These are phyloP conservation scores for Magnaporthiopsis incrustans DNA, from an alignment of 2,329 filamentous ascomycete genomes.

Conservation along the genomic window DNA sequence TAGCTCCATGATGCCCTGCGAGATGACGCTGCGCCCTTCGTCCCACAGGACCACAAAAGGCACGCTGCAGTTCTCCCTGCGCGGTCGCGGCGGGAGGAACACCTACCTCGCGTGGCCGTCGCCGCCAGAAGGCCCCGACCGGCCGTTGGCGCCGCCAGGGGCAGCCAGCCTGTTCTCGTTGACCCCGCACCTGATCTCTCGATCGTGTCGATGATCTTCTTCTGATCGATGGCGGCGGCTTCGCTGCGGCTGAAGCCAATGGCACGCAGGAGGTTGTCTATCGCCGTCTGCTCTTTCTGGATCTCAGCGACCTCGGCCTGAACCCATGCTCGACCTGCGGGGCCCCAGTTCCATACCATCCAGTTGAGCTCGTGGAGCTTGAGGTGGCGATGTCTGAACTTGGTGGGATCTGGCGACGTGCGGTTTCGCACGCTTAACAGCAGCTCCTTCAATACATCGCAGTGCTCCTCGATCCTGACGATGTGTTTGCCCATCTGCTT, in stretches of 20 bases:
- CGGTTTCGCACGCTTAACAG: neutral
- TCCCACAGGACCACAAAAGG: conserved; percentile 22
- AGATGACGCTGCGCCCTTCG: conserved; percentile 15
- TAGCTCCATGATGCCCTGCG: conserved; percentile 16
- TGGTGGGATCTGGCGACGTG: conserved; percentile 10
- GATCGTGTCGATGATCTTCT: neutral
- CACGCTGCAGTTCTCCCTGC: conserved; percentile 15
- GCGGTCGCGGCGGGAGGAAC: conserved; percentile 8
- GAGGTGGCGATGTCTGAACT: conserved; percentile 15
- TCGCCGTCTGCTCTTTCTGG: conserved; percentile 5
- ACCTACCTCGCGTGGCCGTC: neutral
- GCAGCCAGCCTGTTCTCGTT: neutral
- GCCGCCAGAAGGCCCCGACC: neutral
- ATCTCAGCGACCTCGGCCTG: conserved; percentile 16
- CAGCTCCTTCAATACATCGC: neutral
- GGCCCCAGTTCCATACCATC: conserved; percentile 17
- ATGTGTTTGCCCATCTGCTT: neutral
- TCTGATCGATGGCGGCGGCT: neutral
- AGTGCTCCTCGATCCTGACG: neutral
- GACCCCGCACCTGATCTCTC: neutral
- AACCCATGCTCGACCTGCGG: conserved; percentile 17
- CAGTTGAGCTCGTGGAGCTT: conserved; percentile 14
- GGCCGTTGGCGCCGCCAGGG: neutral
- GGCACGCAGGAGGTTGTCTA: no score
- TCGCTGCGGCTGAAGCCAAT: neutral